Evolutionary conservation across 169 alveolate species (phyloP).

Genomic region (Eimeria tenella): DNA sequence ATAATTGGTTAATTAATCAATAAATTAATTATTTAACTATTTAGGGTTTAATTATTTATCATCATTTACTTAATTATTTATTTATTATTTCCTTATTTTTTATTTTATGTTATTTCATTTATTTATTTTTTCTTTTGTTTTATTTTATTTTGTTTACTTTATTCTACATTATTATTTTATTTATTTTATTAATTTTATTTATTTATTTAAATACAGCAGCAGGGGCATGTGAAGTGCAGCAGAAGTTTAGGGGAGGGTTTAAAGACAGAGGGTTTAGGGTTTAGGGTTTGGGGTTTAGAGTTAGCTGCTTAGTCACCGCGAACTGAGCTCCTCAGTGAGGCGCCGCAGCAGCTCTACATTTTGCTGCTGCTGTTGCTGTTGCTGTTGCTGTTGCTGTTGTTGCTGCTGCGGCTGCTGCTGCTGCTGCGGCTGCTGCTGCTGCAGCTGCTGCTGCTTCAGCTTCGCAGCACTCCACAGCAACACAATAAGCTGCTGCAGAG

Average conservation of each 20-base stretch:
- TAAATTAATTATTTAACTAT: too few relatives aligned
- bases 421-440: constrained; percentile 20
- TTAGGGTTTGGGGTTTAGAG: constrained; percentile 27
- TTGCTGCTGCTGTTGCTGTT: not conserved
- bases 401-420: too few relatives aligned
- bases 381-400: too few relatives aligned
- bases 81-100: too few relatives aligned
- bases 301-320: not conserved
- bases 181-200: too few relatives aligned
- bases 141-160: not conserved
- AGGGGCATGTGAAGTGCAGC: too few relatives aligned
- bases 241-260: not conserved
- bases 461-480: not conserved
- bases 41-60: too few relatives aligned
- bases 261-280: not conserved
- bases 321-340: not conserved
- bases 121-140: not conserved
- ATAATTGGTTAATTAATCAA: too few relatives aligned
- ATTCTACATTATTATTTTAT: too few relatives aligned
- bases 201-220: not conserved
- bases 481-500: constrained; percentile 30
- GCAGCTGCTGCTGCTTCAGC: constrained; percentile 25
- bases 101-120: not conserved
- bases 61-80: too few relatives aligned
- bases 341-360: not conserved